phyloP scores from a whole-genome alignment of 257 asterid genomes.

The Cinchona pubescens region DNA sequence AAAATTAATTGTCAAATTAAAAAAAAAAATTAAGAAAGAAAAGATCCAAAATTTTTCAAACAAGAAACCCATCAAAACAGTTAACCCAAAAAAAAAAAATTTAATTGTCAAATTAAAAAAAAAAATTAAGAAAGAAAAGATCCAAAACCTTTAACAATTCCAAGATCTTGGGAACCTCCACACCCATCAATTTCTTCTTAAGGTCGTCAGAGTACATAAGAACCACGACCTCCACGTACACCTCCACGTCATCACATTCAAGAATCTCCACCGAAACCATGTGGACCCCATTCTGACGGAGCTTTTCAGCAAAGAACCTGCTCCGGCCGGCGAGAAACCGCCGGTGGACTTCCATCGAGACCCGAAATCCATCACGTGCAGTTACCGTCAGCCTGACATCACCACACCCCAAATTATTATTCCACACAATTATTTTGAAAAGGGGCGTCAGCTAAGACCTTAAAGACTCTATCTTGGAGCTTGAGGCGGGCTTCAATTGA shows the following conservation, averaged over 20 bases:
- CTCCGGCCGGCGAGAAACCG: constrained; percentile 59
- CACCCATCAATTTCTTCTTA: constrained; percentile 55
- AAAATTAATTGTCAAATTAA: not conserved
- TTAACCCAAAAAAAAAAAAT: not conserved
- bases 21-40: not conserved
- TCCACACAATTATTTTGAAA: constrained; percentile 23
- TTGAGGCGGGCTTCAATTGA: constrained; percentile 36
- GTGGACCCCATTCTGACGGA: constrained; percentile 61
- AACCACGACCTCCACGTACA: constrained; percentile 68
- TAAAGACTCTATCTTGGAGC: constrained; percentile 52
- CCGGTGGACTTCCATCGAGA: constrained; percentile 74
- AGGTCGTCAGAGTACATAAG: constrained; percentile 75
- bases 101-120: not conserved
- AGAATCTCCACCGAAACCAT: constrained; percentile 68
- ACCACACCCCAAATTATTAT: constrained; percentile 24
- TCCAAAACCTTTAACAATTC: constrained; percentile 70
- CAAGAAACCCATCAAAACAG: not conserved
- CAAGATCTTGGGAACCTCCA: constrained; percentile 66
- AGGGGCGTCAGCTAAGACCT: constrained; percentile 50
- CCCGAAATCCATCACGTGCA: constrained; percentile 43
- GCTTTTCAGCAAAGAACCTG: constrained; percentile 75
- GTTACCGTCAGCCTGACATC: constrained; percentile 81
- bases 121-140: not conserved
- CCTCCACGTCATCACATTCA: constrained; percentile 86
- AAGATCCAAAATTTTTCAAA: constrained; percentile 19